These are phyloP conservation scores for Sclerospora graminicola DNA, from an alignment of 352 stramenopile species.

Conservation along the genomic window DNA sequence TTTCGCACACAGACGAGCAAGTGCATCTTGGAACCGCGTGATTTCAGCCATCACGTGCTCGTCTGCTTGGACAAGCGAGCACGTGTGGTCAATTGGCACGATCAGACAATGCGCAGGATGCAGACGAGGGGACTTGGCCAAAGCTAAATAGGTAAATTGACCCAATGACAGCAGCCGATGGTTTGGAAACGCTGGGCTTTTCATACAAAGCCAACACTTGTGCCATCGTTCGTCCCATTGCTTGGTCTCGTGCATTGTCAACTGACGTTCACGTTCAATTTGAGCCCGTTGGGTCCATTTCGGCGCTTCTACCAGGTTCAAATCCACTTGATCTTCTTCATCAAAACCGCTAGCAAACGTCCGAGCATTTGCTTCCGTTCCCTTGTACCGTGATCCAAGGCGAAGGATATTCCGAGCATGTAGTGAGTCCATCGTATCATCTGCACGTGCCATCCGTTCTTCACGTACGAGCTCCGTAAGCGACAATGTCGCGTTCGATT, in stretches of 20 bases:
- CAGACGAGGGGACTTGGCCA: slow-evolving; percentile 45
- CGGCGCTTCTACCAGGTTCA: slow-evolving; percentile 40
- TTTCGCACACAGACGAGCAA: slow-evolving; percentile 45
- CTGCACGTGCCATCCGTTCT: slow-evolving; percentile 48
- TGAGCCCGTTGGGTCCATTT: slow-evolving; percentile 52
- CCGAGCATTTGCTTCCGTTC: slow-evolving; percentile 44
- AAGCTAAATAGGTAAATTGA: slow-evolving; percentile 60
- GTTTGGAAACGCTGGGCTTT: slow-evolving; percentile 67
- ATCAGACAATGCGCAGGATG: slow-evolving; percentile 66
- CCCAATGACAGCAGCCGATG: slow-evolving; percentile 72
- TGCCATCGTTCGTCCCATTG: slow-evolving; percentile 55
- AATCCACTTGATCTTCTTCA: slow-evolving; percentile 71
- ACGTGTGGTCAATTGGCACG: slow-evolving; percentile 58
- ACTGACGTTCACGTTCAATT: slow-evolving; percentile 36
- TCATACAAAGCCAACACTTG: slow-evolving; percentile 60
- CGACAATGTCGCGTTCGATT: slow-evolving; percentile 22
- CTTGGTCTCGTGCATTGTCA: slow-evolving; percentile 48
- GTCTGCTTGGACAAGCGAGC: slow-evolving; percentile 42
- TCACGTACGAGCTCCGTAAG: slow-evolving; percentile 72
- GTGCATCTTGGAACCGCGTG: slow-evolving; percentile 46
- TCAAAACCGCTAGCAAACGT: slow-evolving; percentile 74
- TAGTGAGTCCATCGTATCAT: slow-evolving; percentile 56
- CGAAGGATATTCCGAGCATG: slow-evolving; percentile 67
- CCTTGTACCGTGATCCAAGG: slow-evolving; percentile 60
- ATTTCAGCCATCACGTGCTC: slow-evolving; percentile 62